Evolutionary conservation across 164 flowering plant species (phyloP).

Genomic region (Houttuynia cordata): DNA sequence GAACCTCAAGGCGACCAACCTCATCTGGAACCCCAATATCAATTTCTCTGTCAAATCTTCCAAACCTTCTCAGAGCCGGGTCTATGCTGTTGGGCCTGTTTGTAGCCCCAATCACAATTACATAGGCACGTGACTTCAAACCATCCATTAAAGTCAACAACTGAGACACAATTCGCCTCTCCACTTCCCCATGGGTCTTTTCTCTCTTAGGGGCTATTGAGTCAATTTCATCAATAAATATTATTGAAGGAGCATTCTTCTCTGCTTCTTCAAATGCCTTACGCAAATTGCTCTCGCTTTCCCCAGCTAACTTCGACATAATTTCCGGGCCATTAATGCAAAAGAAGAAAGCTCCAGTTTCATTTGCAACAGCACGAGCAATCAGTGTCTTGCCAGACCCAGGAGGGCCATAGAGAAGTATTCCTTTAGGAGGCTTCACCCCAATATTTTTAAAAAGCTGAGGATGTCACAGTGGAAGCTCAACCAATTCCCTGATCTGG

Average conservation of each 20-base stretch:
- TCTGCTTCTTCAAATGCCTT: conserved; percentile 93
- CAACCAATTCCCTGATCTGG: conserved; percentile 76
- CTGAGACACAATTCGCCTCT: conserved; percentile 81
- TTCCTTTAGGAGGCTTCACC: conserved; percentile 87
- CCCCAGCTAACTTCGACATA: conserved; percentile 87
- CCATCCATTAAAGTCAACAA: conserved; percentile 87
- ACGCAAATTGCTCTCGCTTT: conserved; percentile 83
- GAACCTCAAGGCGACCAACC: conserved; percentile 83
- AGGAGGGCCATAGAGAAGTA: conserved; percentile 89
- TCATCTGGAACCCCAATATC: conserved; percentile 92
- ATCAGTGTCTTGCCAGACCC: conserved; percentile 88
- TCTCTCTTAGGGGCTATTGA: conserved; percentile 87
- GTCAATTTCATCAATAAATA: conserved; percentile 77
- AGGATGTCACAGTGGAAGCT: conserved; percentile 80
- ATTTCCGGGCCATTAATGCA: conserved; percentile 88
- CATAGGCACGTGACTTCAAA: conserved; percentile 70
- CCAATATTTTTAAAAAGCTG: conserved; percentile 82
- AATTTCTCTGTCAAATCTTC: conserved; percentile 76
- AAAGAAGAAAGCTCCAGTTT: conserved; percentile 88
- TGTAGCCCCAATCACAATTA: conserved; percentile 81
- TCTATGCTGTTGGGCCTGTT: conserved; percentile 86
- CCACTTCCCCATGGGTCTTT: conserved; percentile 82
- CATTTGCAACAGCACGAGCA: conserved; percentile 88
- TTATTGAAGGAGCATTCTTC: conserved; percentile 76
- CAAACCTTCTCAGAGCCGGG: conserved; percentile 82